A percentile compares a stretch with the other conserved stretches of the same genome.
These are phyloP conservation scores for Tylopilus balloui DNA, from an alignment of 768 basidiomycete species.

Conservation along the genomic window DNA sequence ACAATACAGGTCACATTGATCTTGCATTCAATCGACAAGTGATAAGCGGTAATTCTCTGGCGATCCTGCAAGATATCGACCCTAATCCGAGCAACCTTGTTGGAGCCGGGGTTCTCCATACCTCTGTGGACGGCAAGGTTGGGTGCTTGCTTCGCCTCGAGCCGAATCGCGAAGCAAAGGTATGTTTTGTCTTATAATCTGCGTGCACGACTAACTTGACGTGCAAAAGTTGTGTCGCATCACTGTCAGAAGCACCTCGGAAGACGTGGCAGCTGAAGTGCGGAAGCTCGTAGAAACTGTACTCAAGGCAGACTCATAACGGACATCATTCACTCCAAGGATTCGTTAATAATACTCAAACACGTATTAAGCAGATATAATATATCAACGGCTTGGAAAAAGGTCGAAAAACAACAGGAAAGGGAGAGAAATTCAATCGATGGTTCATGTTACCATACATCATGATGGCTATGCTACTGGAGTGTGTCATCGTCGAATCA, in stretches of 20 bases:
- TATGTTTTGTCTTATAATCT: constrained; percentile 30
- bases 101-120: constrained; percentile 94
- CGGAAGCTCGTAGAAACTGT: constrained; percentile 46
- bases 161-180: constrained; percentile 95
- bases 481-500: constrained; percentile 33
- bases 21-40: constrained; percentile 67
- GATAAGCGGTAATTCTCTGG: constrained; percentile 71
- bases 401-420: constrained; percentile 1
- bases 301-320: constrained; percentile 29
- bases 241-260: constrained; percentile 93
- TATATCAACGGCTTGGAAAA: constrained; percentile 12
- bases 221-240: constrained; percentile 74
- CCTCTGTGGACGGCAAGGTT: constrained; percentile 87
- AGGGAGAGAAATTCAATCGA: background rate
- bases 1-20: constrained; percentile 68
- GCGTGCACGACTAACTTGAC: background rate
- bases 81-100: constrained; percentile 94
- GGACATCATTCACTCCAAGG: background rate
- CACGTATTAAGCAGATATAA: constrained; percentile 27
- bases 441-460: background rate
- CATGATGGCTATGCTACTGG: background rate
- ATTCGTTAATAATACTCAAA: constrained; percentile 12
- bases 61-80: constrained; percentile 79
- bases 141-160: constrained; percentile 91
- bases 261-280: constrained; percentile 74